A percentile compares a stretch with the other conserved stretches of the same genome.
phyloP scores from a whole-genome alignment of 352 stramenopile species.

The Globisporangium cederbergense region DNA sequence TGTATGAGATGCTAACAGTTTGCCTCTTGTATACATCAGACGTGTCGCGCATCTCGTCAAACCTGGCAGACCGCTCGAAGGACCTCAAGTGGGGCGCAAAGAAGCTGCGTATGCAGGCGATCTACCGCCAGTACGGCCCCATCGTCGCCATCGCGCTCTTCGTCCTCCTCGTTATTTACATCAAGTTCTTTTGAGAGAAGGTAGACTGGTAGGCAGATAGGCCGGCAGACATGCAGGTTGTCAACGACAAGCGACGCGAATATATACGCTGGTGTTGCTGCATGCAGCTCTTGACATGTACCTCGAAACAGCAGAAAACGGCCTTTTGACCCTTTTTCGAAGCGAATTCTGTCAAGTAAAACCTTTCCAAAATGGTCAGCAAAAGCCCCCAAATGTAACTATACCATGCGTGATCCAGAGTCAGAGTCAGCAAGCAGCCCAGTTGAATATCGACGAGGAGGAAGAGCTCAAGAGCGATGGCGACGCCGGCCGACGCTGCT shows the following conservation, averaged over 20 bases:
- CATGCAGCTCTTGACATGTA: too few relatives aligned
- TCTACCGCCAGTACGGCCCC: conserved; percentile 86
- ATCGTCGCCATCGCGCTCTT: conserved; percentile 81
- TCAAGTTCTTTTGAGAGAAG: conserved; percentile 81
- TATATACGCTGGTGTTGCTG: not conserved
- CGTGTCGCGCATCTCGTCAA: conserved; percentile 87
- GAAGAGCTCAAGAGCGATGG: not conserved
- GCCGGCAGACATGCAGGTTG: not conserved
- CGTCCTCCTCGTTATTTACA: conserved; percentile 88
- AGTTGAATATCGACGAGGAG: not conserved
- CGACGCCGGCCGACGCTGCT: too few relatives aligned
- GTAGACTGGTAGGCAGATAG: not conserved
- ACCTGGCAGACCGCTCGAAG: conserved; percentile 91
- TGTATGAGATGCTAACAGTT: not conserved
- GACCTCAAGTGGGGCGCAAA: conserved; percentile 98
- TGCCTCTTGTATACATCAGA: conserved; percentile 31
- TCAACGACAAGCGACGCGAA: not conserved
- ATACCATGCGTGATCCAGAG: too few relatives aligned
- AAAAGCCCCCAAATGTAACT: too few relatives aligned
- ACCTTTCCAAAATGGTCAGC: too few relatives aligned
- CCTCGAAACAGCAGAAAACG: too few relatives aligned
- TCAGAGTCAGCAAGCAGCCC: not conserved
- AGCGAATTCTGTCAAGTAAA: too few relatives aligned
- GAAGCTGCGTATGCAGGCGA: conserved; percentile 88
- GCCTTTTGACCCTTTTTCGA: too few relatives aligned